Conservation (phyloP, 805 yeast genomes). For the Candida germanica region DNA sequence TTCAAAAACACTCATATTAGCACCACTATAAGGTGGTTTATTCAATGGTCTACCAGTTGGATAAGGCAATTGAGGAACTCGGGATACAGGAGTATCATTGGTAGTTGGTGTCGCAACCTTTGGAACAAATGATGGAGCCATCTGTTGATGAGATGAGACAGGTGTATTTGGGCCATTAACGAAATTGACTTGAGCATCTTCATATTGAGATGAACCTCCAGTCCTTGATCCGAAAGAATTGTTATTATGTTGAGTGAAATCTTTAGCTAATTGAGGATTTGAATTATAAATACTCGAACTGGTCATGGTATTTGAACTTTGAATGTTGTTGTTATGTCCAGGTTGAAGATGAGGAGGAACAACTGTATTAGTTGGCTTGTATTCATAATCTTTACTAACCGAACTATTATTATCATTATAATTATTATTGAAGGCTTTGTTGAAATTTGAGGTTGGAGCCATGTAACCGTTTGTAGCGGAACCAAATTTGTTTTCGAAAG, state of each 20-base stretch:
- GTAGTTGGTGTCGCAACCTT: conserved; percentile 24
- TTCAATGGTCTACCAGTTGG: conserved; percentile 17
- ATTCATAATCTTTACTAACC: conserved; percentile 24
- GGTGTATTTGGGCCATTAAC: conserved; percentile 35
- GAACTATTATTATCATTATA: conserved; percentile 17
- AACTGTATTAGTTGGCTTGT: conserved; percentile 13
- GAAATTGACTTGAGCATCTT: conserved; percentile 20
- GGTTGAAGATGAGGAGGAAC: too few relatives aligned
- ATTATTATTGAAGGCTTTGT: conserved; percentile 4
- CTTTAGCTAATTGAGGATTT: conserved; percentile 30
- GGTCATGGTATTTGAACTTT: conserved; percentile 8
- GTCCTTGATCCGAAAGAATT: conserved; percentile 13
- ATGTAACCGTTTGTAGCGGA: conserved; percentile 15
- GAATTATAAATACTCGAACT: conserved; percentile 29
- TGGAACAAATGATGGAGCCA: conserved; percentile 32
- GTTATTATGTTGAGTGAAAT: conserved; percentile 25
- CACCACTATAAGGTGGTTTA: conserved; percentile 14
- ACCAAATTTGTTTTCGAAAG: conserved; percentile 21
- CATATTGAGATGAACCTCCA: conserved; percentile 14
- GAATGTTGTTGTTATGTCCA: conserved; percentile 1
- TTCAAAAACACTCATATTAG: conserved; percentile 34
- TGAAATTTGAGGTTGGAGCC: conserved; percentile 12
- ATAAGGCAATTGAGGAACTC: conserved; percentile 13
- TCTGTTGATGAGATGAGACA: conserved; percentile 25
- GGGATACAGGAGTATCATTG: conserved; percentile 17